phyloP scores from a whole-genome alignment of 2,329 filamentous ascomycete genomes.

The Aspergillus flavus region DNA sequence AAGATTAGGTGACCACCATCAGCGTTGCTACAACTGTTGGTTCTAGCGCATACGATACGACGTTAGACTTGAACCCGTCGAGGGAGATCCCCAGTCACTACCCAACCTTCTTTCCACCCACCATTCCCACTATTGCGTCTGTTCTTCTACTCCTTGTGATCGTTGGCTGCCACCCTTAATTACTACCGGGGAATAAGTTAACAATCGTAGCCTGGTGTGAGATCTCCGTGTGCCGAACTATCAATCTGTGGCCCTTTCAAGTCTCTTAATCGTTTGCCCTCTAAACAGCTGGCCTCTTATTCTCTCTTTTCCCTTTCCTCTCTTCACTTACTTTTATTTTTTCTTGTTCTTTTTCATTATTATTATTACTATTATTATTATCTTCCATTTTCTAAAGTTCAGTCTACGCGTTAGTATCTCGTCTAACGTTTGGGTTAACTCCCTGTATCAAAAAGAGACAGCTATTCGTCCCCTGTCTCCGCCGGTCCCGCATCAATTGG shows the following conservation, averaged over 20 bases:
- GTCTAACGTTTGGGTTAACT: conserved; percentile 17
- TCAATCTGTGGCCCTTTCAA: conserved; percentile 22
- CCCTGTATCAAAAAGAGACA: conserved; percentile 18
- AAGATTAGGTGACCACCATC: conserved; percentile 4
- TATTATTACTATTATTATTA: conserved; percentile 7
- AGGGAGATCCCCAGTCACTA: conserved; percentile 12
- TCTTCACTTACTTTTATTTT: conserved; percentile 5
- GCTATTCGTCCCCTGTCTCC: conserved; percentile 17
- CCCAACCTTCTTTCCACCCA: conserved; percentile 13
- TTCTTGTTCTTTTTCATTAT: conserved; percentile 10
- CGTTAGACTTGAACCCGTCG: conserved; percentile 12
- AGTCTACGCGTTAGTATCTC: conserved; percentile 17
- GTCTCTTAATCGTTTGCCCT: conserved; percentile 7
- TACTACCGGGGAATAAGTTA: conserved; percentile 11
- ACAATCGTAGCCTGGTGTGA: conserved; percentile 18
- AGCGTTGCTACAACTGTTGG: conserved; percentile 2
- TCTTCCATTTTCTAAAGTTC: conserved; percentile 11
- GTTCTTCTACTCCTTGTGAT: conserved; percentile 14
- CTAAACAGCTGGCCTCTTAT: background rate
- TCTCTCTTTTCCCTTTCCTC: conserved; percentile 9
- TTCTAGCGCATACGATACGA: conserved; percentile 8
- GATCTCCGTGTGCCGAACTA: conserved; percentile 20
- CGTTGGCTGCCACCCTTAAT: background rate
- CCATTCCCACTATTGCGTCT: conserved; percentile 9
- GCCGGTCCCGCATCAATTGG: conserved; percentile 12